These are phyloP conservation scores for Guadua angustifolia DNA, from an alignment of 176 grass and related monocot species.

Conservation along the genomic window DNA sequence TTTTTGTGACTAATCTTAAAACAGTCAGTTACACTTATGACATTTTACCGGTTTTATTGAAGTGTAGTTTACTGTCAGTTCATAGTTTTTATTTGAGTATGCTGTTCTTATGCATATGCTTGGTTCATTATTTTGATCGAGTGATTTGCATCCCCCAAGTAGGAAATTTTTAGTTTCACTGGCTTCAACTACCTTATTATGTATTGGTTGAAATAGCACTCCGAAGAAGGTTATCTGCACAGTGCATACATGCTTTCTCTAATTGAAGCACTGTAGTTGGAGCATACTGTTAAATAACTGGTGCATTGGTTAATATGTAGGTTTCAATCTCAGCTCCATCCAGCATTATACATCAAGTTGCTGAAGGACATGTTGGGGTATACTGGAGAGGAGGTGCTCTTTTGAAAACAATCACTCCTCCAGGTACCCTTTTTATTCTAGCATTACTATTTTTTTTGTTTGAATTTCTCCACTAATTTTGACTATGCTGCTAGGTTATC, in stretches of 20 bases:
- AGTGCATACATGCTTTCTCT: conserved; percentile 28
- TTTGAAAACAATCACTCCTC: conserved; percentile 85
- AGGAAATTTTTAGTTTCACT: conserved; percentile 19
- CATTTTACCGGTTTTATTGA: background rate
- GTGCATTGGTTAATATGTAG: conserved; percentile 50
- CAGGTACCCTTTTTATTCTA: conserved; percentile 57
- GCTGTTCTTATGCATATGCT: conserved; percentile 2
- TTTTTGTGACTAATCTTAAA: background rate
- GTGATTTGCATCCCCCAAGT: conserved; percentile 9
- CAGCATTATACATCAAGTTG: conserved; percentile 88
- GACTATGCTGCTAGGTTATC: conserved; percentile 67
- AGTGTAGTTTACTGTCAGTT: conserved; percentile 1
- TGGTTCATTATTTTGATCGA: conserved; percentile 35
- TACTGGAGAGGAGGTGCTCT: conserved; percentile 99
- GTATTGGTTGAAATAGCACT: conserved; percentile 21
- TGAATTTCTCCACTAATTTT: conserved; percentile 16
- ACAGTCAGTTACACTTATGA: background rate
- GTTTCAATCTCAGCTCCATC: conserved; percentile 62
- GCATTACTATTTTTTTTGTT: conserved; percentile 26
- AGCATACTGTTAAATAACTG: conserved; percentile 22
- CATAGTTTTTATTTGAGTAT: conserved; percentile 11
- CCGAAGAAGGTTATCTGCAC: background rate
- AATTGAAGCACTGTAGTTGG: background rate
- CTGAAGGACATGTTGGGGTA: conserved; percentile 98
- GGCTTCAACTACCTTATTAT: background rate